These are phyloP conservation scores for Drechslerella coelobrocha DNA, from an alignment of 2,329 filamentous ascomycete genomes.

Conservation along the genomic window DNA sequence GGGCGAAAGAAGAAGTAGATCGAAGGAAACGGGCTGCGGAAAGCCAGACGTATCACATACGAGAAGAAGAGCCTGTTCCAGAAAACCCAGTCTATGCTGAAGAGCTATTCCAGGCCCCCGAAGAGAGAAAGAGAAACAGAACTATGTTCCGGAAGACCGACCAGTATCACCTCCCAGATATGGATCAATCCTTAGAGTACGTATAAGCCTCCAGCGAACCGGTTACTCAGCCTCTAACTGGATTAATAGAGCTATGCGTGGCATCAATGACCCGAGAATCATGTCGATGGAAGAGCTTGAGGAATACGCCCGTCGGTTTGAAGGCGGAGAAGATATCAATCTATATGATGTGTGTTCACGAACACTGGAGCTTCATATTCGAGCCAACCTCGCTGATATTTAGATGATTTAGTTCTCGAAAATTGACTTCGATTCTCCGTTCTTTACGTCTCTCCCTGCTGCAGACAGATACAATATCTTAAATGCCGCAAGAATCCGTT, in stretches of 20 bases:
- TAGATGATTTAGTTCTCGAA: slow-evolving; percentile 91
- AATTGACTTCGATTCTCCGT: slow-evolving; percentile 95
- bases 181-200: slow-evolving; percentile 76
- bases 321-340: slow-evolving; percentile 83
- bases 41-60: slow-evolving; percentile 24
- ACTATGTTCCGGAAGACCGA: slow-evolving; percentile 83
- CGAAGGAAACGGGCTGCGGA: slow-evolving; percentile 63
- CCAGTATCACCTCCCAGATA: slow-evolving; percentile 89
- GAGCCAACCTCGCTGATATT: background rate
- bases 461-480: slow-evolving; percentile 96
- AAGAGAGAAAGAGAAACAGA: slow-evolving; percentile 75
- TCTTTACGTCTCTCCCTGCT: slow-evolving; percentile 88
- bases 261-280: slow-evolving; percentile 88
- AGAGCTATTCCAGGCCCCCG: slow-evolving; percentile 80
- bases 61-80: slow-evolving; percentile 67
- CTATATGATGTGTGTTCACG: slow-evolving; percentile 37
- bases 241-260: slow-evolving; percentile 69
- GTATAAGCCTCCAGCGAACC: background rate
- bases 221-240: background rate
- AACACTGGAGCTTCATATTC: background rate
- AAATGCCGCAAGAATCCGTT: slow-evolving; percentile 87
- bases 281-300: slow-evolving; percentile 96
- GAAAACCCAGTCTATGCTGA: slow-evolving; percentile 84
- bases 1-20: slow-evolving; percentile 82
- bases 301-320: slow-evolving; percentile 89